Base-by-base conservation (phyloP, 768 basidiomycete genomes). In the Serendipita vermifera region DNA sequence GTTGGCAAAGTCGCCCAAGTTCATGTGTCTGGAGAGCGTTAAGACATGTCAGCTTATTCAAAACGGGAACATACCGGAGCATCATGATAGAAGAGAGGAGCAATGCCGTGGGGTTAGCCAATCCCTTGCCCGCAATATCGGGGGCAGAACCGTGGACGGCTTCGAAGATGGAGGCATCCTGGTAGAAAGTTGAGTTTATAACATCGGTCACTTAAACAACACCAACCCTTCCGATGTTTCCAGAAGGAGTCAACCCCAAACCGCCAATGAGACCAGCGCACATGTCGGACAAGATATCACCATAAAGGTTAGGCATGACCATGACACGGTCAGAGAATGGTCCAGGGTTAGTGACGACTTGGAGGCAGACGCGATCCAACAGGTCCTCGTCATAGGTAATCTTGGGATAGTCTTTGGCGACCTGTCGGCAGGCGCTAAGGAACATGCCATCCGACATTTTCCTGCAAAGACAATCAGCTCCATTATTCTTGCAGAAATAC, bases 371-470 rank as follows among this genome's bases (percentile, higher is more conserved):
- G 61, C 94, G 84, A 70, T 99, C 96, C 59, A 99, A 77, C 48
- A 99, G 77, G 68, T 99, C 96, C 69, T 99, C 96, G 66, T 97
- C 92, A 68, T 98, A 99, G 38, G 78, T 75, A 64, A 99, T 80
- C 59, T 84, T 81, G 17, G 96, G 96, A 78, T 84, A 99, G 56
- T 90, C 92, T 68, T 94, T 92, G 3, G 94, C 85, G 36, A 99
- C 89, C 62, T 90, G 85, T 56, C 96, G 84, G 71, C 96, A 98
- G 22, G 96, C 96, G 36, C 89, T 86, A 70, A 99, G 75, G 78
- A 99, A 99, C 92, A 98, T 96, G 59, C 96, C 96, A 69, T 99
- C 96, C 17, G 94, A 98, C 87, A 98, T 91, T 83, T 97, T 97
- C 92, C 92, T 96, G 65, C 27, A 54, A 17, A 46, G 11, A 26